Percentiles rank a stretch among this genome's conserved stretches.
Evolutionary conservation across 345 rosid species (phyloP).

Genomic region (Eucalyptus sp.): DNA sequence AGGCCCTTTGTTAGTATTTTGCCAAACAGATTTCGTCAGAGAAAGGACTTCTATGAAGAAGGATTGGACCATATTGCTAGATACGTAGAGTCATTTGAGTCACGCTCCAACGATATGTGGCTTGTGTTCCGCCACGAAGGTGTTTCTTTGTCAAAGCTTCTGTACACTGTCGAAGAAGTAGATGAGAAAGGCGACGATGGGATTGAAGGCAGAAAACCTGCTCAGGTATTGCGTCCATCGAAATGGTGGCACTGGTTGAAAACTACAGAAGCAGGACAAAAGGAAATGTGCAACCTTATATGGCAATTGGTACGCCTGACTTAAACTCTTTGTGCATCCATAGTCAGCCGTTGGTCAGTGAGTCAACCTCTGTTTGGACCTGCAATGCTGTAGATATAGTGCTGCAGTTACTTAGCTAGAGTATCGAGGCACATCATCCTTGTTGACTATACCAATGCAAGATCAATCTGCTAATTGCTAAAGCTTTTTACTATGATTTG

Average conservation of each 20-base stretch:
- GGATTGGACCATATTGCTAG: conserved; percentile 88
- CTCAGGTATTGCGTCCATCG: conserved; percentile 65
- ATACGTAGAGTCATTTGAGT: conserved; percentile 88
- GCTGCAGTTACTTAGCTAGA: background rate
- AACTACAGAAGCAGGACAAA: conserved; percentile 72
- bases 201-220: conserved; percentile 38
- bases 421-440: background rate
- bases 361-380: background rate
- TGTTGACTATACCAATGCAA: background rate
- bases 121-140: conserved; percentile 91
- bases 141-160: conserved; percentile 66
- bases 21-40: conserved; percentile 5
- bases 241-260: conserved; percentile 98
- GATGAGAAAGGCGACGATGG: conserved; percentile 28
- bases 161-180: conserved; percentile 63
- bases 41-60: conserved; percentile 33
- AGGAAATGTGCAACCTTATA: conserved; percentile 77
- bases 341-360: background rate
- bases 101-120: conserved; percentile 86
- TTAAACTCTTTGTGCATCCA: background rate
- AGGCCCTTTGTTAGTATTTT: conserved; percentile 13
- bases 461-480: background rate
- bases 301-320: conserved; percentile 58
- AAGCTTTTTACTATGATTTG: background rate
- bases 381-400: background rate